Percentiles rank a stretch among this genome's conserved stretches.
These are phyloP conservation scores for Aspergillus sp. DNA, from an alignment of 2,329 filamentous ascomycete species.

Conservation along the genomic window DNA sequence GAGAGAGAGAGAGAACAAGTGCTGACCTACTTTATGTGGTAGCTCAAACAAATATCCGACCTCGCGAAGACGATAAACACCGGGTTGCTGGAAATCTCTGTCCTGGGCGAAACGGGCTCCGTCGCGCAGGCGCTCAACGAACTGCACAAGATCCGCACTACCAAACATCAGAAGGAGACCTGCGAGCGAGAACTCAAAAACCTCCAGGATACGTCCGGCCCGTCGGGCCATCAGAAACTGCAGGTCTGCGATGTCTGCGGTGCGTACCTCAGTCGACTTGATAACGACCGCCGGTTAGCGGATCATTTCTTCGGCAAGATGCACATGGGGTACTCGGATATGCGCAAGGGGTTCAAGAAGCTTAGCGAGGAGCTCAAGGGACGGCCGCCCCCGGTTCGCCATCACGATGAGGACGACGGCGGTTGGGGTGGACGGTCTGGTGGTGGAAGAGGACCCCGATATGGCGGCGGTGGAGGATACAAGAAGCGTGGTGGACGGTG, in stretches of 20 bases:
- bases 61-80: conserved; percentile 74
- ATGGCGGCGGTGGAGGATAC: conserved; percentile 46
- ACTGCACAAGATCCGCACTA: conserved; percentile 78
- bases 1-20: background rate
- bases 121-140: conserved; percentile 83
- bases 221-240: conserved; percentile 93
- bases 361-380: conserved; percentile 84
- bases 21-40: background rate
- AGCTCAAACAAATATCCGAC: conserved; percentile 82
- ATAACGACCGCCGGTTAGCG: conserved; percentile 89
- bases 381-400: conserved; percentile 60
- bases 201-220: conserved; percentile 86
- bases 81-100: conserved; percentile 80
- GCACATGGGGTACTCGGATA: conserved; percentile 96
- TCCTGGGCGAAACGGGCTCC: conserved; percentile 77
- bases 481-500: conserved; percentile 45
- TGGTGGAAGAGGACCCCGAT: conserved; percentile 45
- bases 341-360: conserved; percentile 89
- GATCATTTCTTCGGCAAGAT: conserved; percentile 99
- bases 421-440: conserved; percentile 43
- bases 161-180: conserved; percentile 77
- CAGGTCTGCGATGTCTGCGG: conserved; percentile 99
- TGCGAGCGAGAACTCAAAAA: conserved; percentile 86
- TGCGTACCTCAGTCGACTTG: conserved; percentile 85
- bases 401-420: conserved; percentile 54